Evolutionary conservation across 1,284 basidiomycete genomes (phyloP).

Genomic region (Pisolithus thermaeus): DNA sequence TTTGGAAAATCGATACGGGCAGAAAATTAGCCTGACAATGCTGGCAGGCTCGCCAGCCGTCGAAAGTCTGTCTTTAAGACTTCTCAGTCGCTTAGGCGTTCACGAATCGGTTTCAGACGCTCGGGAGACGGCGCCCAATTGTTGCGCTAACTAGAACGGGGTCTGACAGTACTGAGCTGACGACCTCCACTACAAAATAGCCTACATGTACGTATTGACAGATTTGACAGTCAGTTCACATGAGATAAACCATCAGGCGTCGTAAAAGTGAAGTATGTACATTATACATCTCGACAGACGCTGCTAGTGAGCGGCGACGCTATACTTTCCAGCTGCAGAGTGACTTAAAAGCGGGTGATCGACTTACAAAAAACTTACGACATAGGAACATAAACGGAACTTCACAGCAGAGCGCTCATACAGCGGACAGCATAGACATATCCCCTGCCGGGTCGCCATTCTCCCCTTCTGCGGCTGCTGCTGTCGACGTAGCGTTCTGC

Average conservation of each 20-base stretch:
- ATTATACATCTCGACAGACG: neutral
- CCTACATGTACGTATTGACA: neutral
- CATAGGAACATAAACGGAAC: neutral
- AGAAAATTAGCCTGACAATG: too few relatives aligned
- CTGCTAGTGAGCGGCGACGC: neutral
- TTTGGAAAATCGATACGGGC: neutral
- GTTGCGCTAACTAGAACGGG: neutral
- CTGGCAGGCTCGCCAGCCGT: too few relatives aligned
- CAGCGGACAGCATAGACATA: conserved; percentile 42
- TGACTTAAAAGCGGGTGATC: neutral
- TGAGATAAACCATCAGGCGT: neutral
- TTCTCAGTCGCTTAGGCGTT: too few relatives aligned
- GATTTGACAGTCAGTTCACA: neutral
- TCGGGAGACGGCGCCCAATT: too few relatives aligned
- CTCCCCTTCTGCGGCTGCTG: conserved; percentile 25
- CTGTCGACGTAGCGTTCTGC: conserved; percentile 20
- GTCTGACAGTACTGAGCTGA: neutral
- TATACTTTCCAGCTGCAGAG: neutral
- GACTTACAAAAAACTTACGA: neutral
- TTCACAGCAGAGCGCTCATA: conserved; percentile 17
- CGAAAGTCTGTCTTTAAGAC: too few relatives aligned
- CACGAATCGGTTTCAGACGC: too few relatives aligned
- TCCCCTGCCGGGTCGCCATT: conserved; percentile 34
- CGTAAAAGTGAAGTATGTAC: neutral
- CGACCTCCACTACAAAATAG: neutral